Evolutionary conservation across 1,139 yeast species (phyloP).

Genomic region (Blastobotrys persicus): DNA sequence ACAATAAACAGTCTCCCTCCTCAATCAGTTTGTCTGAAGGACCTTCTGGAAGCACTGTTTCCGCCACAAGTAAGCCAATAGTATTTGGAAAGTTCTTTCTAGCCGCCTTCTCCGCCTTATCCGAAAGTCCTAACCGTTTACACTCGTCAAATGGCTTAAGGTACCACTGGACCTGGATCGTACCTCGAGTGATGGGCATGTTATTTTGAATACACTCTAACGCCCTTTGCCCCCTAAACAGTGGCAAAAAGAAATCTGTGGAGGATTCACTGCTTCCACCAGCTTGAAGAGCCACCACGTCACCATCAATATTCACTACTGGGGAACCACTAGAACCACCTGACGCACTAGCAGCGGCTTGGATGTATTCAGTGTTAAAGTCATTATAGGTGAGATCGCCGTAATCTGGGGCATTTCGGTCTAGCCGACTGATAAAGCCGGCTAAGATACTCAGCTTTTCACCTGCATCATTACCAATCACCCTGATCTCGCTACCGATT

Average conservation of each 20-base stretch:
- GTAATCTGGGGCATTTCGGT: constrained; percentile 93
- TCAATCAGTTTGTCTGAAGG: constrained; percentile 73
- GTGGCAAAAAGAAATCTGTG: constrained; percentile 87
- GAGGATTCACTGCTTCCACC: constrained; percentile 92
- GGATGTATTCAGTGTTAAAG: constrained; percentile 92
- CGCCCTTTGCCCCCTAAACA: constrained; percentile 80
- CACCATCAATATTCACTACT: constrained; percentile 82
- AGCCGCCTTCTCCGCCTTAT: constrained; percentile 69
- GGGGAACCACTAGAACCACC: constrained; percentile 98
- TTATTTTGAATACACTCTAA: constrained; percentile 64
- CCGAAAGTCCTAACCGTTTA: constrained; percentile 76
- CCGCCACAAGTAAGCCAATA: constrained; percentile 83
- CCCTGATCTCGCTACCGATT: constrained; percentile 89
- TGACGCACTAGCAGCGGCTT: constrained; percentile 94
- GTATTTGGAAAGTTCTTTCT: constrained; percentile 68
- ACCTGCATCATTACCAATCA: constrained; percentile 95
- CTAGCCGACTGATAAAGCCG: constrained; percentile 86
- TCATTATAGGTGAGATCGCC: constrained; percentile 89
- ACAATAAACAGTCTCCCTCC: constrained; percentile 83
- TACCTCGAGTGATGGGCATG: constrained; percentile 68
- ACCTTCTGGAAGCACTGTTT: constrained; percentile 79
- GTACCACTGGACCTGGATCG: constrained; percentile 88
- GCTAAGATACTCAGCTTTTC: constrained; percentile 85
- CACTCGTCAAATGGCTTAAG: constrained; percentile 89
- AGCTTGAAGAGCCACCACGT: constrained; percentile 89